Conservation (phyloP, 495 filamentous ascomycete genomes). For the Penicillium soppii region DNA sequence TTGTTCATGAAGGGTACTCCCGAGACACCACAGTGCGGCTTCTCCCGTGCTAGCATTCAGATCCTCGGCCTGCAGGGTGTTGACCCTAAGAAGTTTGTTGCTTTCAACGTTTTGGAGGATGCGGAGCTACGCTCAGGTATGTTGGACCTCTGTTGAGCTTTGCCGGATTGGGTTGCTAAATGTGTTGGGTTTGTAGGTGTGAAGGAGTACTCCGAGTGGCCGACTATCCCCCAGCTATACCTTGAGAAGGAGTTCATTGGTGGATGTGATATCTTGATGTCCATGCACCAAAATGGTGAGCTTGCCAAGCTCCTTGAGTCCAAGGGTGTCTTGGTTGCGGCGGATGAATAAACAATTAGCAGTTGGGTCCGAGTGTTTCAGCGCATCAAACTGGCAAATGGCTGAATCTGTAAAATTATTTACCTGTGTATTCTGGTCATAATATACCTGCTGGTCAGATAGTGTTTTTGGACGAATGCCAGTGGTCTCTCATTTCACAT, state of each 20-base stretch:
- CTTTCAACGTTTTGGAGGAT: constrained; percentile 95
- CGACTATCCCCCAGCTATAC: constrained; percentile 96
- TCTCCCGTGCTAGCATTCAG: constrained; percentile 92
- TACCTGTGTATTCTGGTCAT: constrained; percentile 9
- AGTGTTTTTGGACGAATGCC: not conserved
- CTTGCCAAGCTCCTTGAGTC: constrained; percentile 87
- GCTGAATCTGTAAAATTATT: constrained; percentile 21
- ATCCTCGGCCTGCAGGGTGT: constrained; percentile 93
- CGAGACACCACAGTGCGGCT: constrained; percentile 96
- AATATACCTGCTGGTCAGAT: constrained; percentile 12
- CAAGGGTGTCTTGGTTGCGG: constrained; percentile 74
- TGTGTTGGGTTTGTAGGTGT: constrained; percentile 59
- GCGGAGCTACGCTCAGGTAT: constrained; percentile 79
- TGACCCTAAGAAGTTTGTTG: constrained; percentile 92
- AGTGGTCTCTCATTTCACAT: not conserved
- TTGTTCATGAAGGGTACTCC: constrained; percentile 99
- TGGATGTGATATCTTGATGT: constrained; percentile 94
- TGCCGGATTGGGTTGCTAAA: constrained; percentile 1
- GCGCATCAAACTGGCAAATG: not conserved
- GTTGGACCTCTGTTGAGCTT: constrained; percentile 13
- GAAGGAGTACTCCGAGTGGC: constrained; percentile 99
- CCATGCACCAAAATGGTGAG: constrained; percentile 96
- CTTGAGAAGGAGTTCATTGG: constrained; percentile 94
- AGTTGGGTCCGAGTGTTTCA: constrained; percentile 4
- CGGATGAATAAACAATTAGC: constrained; percentile 38